These are phyloP conservation scores for Diplodia corticola DNA, from an alignment of 2,329 filamentous ascomycete genomes.

Conservation along the genomic window DNA sequence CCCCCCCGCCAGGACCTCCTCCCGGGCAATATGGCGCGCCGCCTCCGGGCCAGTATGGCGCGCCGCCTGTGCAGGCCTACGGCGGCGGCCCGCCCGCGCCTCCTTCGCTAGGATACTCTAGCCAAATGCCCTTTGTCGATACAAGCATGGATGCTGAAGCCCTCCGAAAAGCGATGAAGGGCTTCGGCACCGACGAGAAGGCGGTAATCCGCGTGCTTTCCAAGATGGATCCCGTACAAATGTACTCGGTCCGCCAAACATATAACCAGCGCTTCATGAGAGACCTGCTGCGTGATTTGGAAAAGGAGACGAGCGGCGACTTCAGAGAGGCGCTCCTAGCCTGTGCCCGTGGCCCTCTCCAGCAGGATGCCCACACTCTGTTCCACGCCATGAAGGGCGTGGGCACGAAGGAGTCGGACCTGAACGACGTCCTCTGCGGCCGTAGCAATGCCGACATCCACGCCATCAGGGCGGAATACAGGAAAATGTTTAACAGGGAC, in stretches of 20 bases:
- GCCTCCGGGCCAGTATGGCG: conserved; percentile 35
- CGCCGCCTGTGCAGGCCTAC: conserved; percentile 38
- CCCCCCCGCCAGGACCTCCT: conserved; percentile 31
- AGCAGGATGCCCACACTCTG: conserved; percentile 71
- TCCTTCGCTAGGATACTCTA: conserved; percentile 73
- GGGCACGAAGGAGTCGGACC: conserved; percentile 81
- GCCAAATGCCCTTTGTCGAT: conserved; percentile 65
- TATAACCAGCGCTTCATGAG: conserved; percentile 67
- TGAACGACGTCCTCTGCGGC: conserved; percentile 83
- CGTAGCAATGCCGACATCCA: conserved; percentile 84
- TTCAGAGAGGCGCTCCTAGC: conserved; percentile 74
- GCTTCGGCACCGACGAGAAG: conserved; percentile 86
- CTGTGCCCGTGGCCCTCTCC: conserved; percentile 74
- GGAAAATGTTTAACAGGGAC: conserved; percentile 62
- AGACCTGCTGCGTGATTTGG: conserved; percentile 72
- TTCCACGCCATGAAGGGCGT: conserved; percentile 72
- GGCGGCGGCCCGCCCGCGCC: conserved; percentile 51
- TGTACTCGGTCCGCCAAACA: conserved; percentile 59
- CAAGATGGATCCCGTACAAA: conserved; percentile 74
- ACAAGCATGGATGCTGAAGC: conserved; percentile 67
- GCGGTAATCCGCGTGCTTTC: conserved; percentile 69
- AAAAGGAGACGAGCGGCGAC: conserved; percentile 73
- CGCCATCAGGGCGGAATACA: conserved; percentile 81
- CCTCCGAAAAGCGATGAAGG: conserved; percentile 84
- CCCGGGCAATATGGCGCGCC: conserved; percentile 31